A percentile compares a stretch with the other conserved stretches of the same genome.
phyloP scores from a whole-genome alignment of 495 filamentous ascomycete species.

The Podospora sp. region DNA sequence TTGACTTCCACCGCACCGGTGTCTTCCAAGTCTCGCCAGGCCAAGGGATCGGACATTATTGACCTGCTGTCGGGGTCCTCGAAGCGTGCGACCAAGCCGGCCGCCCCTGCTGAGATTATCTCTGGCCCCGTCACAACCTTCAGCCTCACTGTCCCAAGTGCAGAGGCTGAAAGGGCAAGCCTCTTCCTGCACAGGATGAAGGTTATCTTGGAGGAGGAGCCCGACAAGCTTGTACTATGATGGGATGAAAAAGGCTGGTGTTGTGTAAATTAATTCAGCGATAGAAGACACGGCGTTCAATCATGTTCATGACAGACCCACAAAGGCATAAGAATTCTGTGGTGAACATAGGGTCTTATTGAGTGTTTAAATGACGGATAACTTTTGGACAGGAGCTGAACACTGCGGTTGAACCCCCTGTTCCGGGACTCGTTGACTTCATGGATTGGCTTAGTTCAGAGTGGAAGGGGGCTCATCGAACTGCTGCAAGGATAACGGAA shows the following conservation, averaged over 20 bases:
- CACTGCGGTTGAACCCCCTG: no score
- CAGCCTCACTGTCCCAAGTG: constrained; percentile 71
- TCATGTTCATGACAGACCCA: not conserved
- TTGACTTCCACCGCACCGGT: constrained; percentile 35
- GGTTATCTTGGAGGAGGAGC: constrained; percentile 77
- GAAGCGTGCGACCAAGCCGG: constrained; percentile 22
- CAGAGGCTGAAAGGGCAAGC: constrained; percentile 77
- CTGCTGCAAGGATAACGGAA: no score
- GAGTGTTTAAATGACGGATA: not conserved
- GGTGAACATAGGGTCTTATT: no score
- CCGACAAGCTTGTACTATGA: constrained; percentile 72
- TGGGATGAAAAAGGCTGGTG: not conserved
- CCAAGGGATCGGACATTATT: constrained; percentile 66
- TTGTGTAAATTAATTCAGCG: constrained; percentile 2
- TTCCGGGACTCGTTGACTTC: no score
- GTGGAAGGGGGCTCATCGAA: no score
- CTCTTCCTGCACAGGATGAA: constrained; percentile 84
- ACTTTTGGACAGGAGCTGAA: no score
- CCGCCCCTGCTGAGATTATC: not conserved
- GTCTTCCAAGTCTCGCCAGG: constrained; percentile 34
- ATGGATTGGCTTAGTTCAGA: no score
- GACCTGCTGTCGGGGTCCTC: constrained; percentile 65
- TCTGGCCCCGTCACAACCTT: constrained; percentile 62
- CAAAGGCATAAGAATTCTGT: no score
- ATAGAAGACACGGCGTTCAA: constrained; percentile 3